Conservation (phyloP, 2,329 filamentous ascomycete genomes). For the Xylariaceae sp. region DNA sequence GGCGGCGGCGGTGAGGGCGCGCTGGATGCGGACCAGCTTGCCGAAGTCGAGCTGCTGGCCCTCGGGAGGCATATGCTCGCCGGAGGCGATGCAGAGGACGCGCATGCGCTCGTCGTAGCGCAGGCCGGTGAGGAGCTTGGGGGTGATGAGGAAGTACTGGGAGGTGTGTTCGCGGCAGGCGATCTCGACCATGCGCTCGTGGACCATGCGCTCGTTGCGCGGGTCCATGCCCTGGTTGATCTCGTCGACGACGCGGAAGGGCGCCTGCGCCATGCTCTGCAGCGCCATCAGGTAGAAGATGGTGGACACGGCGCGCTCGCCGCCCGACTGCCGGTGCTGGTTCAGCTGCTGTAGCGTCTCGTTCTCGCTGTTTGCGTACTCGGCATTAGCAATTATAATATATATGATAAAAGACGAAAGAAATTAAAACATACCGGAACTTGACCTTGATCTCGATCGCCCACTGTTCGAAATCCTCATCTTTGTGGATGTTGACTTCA, state of each 20-base stretch:
- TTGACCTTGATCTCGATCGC: conserved; percentile 92
- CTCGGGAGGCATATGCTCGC: conserved; percentile 69
- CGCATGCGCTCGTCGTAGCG: conserved; percentile 90
- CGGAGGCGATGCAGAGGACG: conserved; percentile 90
- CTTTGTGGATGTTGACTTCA: conserved; percentile 85
- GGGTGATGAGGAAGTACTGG: conserved; percentile 96
- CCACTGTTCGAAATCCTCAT: conserved; percentile 93
- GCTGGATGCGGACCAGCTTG: conserved; percentile 48
- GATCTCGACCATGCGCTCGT: conserved; percentile 97
- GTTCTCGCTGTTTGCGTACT: conserved; percentile 60
- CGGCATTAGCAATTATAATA: conserved; percentile 14
- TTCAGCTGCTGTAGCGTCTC: conserved; percentile 85
- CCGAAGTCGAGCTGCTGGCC: conserved; percentile 54
- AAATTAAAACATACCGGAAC: conserved; percentile 69
- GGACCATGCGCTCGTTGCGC: conserved; percentile 96
- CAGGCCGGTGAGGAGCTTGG: conserved; percentile 85
- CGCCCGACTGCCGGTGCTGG: conserved; percentile 91
- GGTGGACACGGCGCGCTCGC: conserved; percentile 93
- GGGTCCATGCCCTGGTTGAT: conserved; percentile 99
- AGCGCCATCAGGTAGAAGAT: conserved; percentile 99
- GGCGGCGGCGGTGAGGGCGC: conserved; percentile 27
- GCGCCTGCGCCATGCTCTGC: conserved; percentile 88
- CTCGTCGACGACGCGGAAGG: conserved; percentile 97
- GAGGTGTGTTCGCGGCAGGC: conserved; percentile 81
- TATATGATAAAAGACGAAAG: not conserved